A percentile compares a stretch with the other conserved stretches of the same genome.
Evolutionary conservation across 768 basidiomycete genomes (phyloP).

Genomic region (Lactifluus volemus): DNA sequence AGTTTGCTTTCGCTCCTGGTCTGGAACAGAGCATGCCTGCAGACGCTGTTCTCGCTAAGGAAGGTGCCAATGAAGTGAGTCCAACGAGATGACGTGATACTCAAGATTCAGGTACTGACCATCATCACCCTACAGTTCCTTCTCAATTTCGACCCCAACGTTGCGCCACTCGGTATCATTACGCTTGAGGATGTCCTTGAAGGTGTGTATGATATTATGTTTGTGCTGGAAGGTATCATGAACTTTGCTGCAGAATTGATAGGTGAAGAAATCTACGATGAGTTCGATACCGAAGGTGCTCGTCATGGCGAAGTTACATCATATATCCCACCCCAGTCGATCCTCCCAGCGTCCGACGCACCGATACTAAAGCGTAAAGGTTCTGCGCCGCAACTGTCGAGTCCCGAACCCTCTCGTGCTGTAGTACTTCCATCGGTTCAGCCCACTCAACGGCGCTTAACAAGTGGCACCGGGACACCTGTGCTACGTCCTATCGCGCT

Average conservation of each 20-base stretch:
- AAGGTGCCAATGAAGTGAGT: conserved; percentile 63
- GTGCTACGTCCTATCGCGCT: conserved; percentile 9
- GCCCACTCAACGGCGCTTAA: conserved; percentile 5
- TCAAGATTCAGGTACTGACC: not conserved
- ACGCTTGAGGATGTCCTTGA: conserved; percentile 91
- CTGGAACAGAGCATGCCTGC: conserved; percentile 80
- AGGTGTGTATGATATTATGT: conserved; percentile 35
- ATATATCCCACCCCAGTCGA: conserved; percentile 23
- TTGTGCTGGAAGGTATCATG: not conserved
- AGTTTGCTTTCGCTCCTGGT: conserved; percentile 29
- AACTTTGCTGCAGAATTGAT: conserved; percentile 56
- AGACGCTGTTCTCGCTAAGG: conserved; percentile 73
- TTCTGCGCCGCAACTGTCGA: conserved; percentile 17
- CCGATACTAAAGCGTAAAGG: conserved; percentile 13
- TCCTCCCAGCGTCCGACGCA: conserved; percentile 14
- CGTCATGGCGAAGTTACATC: conserved; percentile 22
- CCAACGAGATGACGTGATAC: not conserved
- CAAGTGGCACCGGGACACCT: conserved; percentile 8
- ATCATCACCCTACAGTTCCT: conserved; percentile 45
- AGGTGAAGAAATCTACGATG: conserved; percentile 89
- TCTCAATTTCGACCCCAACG: conserved; percentile 69
- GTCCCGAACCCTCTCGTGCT: not conserved
- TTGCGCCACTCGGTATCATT: conserved; percentile 85
- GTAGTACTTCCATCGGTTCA: not conserved
- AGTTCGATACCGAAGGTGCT: conserved; percentile 70